Percentiles rank a stretch among this genome's conserved stretches.
Conservation (phyloP, 169 alveolate species). For the Babesia gibsoni region DNA sequence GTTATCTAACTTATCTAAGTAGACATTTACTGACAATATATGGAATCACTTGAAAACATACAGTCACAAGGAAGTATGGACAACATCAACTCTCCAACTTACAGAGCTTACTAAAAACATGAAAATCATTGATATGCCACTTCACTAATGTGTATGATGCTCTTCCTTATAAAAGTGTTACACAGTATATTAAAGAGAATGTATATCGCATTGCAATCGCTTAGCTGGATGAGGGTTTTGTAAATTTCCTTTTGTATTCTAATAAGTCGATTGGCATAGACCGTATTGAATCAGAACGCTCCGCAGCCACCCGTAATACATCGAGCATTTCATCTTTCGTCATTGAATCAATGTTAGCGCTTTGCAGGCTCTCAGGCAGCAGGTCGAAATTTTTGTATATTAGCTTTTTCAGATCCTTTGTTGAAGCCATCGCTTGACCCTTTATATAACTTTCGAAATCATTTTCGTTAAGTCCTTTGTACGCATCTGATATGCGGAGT, state of each 20-base stretch:
- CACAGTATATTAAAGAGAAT: too few relatives aligned
- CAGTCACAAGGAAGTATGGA: too few relatives aligned
- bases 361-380: slow-evolving; percentile 58
- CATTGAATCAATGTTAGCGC: slow-evolving; percentile 44
- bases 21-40: too few relatives aligned
- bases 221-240: neutral
- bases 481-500: slow-evolving; percentile 38
- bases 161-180: too few relatives aligned
- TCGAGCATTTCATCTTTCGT: slow-evolving; percentile 50
- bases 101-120: too few relatives aligned
- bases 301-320: slow-evolving; percentile 49
- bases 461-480: slow-evolving; percentile 17
- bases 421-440: slow-evolving; percentile 37
- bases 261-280: slow-evolving; percentile 51
- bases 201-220: too few relatives aligned
- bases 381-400: slow-evolving; percentile 53
- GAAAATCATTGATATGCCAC: too few relatives aligned
- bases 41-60: too few relatives aligned
- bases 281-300: slow-evolving; percentile 40
- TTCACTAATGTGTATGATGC: too few relatives aligned
- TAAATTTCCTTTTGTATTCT: slow-evolving; percentile 43
- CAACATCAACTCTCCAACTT: too few relatives aligned
- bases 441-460: slow-evolving; percentile 48
- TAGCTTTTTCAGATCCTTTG: slow-evolving; percentile 47
- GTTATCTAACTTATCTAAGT: too few relatives aligned